Percentiles rank a stretch among this genome's conserved stretches.
Evolutionary conservation across 1,284 basidiomycete genomes (phyloP).

Genomic region (Moesziomyces sp.): DNA sequence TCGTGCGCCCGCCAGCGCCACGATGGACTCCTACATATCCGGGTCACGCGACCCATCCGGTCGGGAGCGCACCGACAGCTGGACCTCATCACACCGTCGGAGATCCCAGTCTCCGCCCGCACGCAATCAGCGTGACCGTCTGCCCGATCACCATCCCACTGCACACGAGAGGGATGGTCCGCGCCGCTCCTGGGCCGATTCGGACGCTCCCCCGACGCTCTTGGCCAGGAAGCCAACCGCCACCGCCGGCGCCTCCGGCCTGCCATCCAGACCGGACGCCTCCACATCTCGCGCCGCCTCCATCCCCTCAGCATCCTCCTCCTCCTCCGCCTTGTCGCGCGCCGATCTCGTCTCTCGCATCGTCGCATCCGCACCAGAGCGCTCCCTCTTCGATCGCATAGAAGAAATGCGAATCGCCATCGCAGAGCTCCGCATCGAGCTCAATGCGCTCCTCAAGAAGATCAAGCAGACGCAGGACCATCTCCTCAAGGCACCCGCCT

Average conservation of each 20-base stretch:
- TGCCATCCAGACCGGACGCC: background rate
- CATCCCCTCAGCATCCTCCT: background rate
- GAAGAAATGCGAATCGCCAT: conserved; percentile 15
- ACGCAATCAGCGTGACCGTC: too few species aligned
- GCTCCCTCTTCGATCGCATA: conserved; percentile 17
- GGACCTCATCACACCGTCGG: background rate
- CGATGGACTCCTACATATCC: background rate
- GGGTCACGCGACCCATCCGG: background rate
- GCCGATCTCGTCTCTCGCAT: conserved; percentile 10
- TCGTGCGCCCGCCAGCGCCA: too few species aligned
- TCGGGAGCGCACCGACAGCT: too few species aligned
- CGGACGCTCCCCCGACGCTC: too few species aligned
- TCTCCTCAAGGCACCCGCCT: conserved; percentile 3
- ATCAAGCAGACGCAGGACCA: conserved; percentile 8
- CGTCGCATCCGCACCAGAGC: conserved; percentile 1
- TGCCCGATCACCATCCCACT: too few species aligned
- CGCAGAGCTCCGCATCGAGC: conserved; percentile 13
- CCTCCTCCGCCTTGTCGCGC: background rate
- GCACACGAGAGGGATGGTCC: too few species aligned
- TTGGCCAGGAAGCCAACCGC: too few species aligned
- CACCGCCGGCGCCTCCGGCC: too few species aligned
- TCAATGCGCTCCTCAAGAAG: conserved; percentile 13
- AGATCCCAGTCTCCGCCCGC: too few species aligned
- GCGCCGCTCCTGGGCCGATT: too few species aligned
- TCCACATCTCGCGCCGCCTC: conserved; percentile 1